Percentiles rank a stretch among this genome's conserved stretches.
These are phyloP conservation scores for Penicillium italicum DNA, from an alignment of 2,329 filamentous ascomycete genomes.

Conservation along the genomic window DNA sequence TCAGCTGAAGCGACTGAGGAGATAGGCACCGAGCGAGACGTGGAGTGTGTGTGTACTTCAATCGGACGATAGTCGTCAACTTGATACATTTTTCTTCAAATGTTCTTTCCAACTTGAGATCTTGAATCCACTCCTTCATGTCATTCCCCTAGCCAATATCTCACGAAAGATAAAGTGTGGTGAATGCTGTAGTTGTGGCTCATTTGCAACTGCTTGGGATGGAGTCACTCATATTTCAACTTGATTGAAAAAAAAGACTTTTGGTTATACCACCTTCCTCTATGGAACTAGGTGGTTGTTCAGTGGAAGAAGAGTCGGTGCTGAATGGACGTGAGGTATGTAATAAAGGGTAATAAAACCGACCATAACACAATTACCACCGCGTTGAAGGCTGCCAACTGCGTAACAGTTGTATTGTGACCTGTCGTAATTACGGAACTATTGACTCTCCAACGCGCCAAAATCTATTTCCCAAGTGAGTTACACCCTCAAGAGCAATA, in stretches of 20 bases:
- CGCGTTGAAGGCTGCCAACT: neutral
- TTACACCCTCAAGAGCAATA: neutral
- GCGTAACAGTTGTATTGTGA: neutral
- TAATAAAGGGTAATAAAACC: neutral
- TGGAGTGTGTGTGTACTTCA: too few species aligned
- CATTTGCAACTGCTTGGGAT: neutral
- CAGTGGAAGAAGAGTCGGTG: neutral
- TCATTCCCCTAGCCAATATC: too few species aligned
- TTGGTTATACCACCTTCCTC: neutral
- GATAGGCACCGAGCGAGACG: too few species aligned
- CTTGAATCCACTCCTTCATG: too few species aligned
- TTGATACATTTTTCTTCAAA: too few species aligned
- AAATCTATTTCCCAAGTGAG: neutral
- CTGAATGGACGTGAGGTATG: neutral
- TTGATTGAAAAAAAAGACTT: neutral
- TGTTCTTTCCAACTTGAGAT: too few species aligned
- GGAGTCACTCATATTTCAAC: neutral
- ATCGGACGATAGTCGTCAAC: too few species aligned
- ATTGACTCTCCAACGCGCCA: neutral
- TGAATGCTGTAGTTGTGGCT: too few species aligned
- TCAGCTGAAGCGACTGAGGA: neutral
- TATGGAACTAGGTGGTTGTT: neutral
- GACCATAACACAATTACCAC: neutral
- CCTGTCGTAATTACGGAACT: neutral
- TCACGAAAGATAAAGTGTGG: too few species aligned